These are phyloP conservation scores for Schizochytrium sp. DNA, from an alignment of 108 stramenopile species.

Conservation along the genomic window DNA sequence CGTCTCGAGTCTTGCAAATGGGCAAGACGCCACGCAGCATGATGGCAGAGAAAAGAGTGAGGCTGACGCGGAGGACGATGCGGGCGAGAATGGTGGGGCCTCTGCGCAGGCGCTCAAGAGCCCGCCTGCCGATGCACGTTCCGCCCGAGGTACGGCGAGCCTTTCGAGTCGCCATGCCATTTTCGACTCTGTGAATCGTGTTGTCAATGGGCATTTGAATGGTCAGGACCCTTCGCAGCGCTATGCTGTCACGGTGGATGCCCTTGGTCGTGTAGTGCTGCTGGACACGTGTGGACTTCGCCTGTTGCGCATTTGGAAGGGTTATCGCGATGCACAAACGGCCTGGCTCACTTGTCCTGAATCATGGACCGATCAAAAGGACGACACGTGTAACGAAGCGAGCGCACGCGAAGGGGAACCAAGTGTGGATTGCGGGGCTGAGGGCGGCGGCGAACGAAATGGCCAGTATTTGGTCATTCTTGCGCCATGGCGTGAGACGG, in stretches of 20 bases:
- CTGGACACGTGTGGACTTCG: neutral
- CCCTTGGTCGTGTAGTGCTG: neutral
- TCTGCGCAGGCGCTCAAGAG: too few relatives aligned
- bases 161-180: neutral
- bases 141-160: neutral
- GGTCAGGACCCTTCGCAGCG: constrained; percentile 1
- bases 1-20: too few relatives aligned
- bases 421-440: too few relatives aligned
- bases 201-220: neutral
- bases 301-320: neutral
- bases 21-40: too few relatives aligned
- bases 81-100: too few relatives aligned
- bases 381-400: neutral
- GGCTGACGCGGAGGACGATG: too few relatives aligned
- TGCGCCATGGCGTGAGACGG: neutral
- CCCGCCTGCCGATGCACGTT: neutral
- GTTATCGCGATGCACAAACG: neutral
- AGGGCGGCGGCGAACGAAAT: neutral
- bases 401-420: neutral
- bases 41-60: too few relatives aligned
- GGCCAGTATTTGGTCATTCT: neutral
- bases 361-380: neutral
- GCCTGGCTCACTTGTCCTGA: neutral
- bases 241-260: neutral
- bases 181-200: neutral